Evolutionary conservation across 2,329 filamentous ascomycete genomes (phyloP), one percentile per base, ranked within the genome.

Genomic region (Aspergillus terreus): DNA sequence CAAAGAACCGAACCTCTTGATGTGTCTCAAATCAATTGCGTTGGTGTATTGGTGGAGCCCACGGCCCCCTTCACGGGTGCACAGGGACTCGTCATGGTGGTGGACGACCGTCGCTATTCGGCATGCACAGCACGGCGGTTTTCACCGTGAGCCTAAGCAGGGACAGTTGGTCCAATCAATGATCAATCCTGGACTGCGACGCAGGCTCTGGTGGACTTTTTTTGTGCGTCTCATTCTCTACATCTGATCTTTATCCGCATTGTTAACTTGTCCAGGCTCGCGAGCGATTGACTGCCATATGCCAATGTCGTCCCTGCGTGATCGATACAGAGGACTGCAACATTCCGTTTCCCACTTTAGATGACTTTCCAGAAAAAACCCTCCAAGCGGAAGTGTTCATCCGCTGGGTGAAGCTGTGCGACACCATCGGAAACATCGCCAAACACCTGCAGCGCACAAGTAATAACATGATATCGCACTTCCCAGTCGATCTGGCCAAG

Each of bases 41-140:
- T 51, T 76, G 2, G 74, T 76, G 35, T 76, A 76, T 60, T 76
- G 74, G 74, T 76, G 72, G 73, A 70, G 71, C 3, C 71, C 74
- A 6, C 61, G 67, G 0, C 32, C 59, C 0, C 72, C 74, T 0
- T 66, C 69, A 1, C 67, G 65, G 1, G 69, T 72, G 2, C 69
- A 72, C 45, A 64, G 69, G 2, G 67, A 76, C 54, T 68, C 71
- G 1, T 71, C 70, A 19, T 76, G 73, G 73, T 76, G 74, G 74
- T 76, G 74, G 74, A 76, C 72, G 0, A 71, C 70, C 2, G 67
- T 75, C 3, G 65, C 73, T 12, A 75, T 77, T 17, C 59, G 74
- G 11, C 71, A 74, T 50, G 73, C 71, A 2, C 74, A 77, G 49
- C 73, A 77, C 50, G 69, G 75, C 61, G 73, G 72, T 35, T 60